Evolutionary conservation across 805 yeast species (phyloP), one percentile per base, ranked within the genome.

Genomic region (Zygoascus tannicola): DNA sequence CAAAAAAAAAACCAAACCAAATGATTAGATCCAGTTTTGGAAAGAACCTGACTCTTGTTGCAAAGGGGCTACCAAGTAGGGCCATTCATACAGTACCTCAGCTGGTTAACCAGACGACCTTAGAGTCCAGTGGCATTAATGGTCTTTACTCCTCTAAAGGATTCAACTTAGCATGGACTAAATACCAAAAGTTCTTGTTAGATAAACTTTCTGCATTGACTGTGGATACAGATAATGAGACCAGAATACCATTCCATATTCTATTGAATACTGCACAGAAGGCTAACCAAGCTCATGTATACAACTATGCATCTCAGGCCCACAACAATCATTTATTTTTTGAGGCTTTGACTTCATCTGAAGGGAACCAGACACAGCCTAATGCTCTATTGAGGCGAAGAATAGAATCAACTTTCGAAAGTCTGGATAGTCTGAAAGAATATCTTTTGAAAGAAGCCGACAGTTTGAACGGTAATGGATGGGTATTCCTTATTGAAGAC

Each of bases 251-350:
- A 2, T 76, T 81, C 60, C 83, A 83, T 49, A 76, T 85, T 44
- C 60, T 65, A 46, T 53, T 63, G 47, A 73, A 78, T 51, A 77
- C 92, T 0, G 81, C 87, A 3, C 74, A 75, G 55, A 75, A 77
- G 50, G 69, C 83, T 23, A 75, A 78, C 23, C 75, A 76, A 54
- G 80, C 87, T 28, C 75, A 76, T 44, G 63, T 76, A n/a, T 88
- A 81, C 71, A 92, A 88, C 65, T 76, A 73, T 57, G 97, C 97
- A 2, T 84, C 95, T 3, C 94, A 84, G 60, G 80, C 87, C 2
- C 90, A 84, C 67, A 88, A 87, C 66, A 92, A 92, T 67, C 98
- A 90, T 65, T 71, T 92, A 41, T 86, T 83, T 56, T 79, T 87
- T 44, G 77, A 81, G 60, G 83, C 82, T 56, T 65, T 80, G 40